These are phyloP conservation scores for Pholiota molesta DNA, from an alignment of 768 basidiomycete species.

Conservation along the genomic window DNA sequence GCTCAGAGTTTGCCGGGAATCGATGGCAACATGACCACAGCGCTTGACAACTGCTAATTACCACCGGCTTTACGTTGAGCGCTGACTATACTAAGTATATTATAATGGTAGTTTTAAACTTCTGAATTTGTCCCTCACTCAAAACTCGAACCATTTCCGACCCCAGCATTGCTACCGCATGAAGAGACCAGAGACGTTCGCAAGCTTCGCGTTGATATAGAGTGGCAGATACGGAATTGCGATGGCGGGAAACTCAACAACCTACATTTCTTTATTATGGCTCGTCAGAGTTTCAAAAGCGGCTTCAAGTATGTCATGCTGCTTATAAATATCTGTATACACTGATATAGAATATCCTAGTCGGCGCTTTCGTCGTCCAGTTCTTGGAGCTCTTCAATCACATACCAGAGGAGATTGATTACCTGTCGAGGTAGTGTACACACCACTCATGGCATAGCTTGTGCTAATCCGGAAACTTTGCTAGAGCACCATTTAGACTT, in stretches of 20 bases:
- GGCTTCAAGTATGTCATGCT: background rate
- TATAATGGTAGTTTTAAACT: too few relatives aligned
- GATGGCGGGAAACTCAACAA: background rate
- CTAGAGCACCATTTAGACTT: conserved; percentile 11
- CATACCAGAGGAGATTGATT: conserved; percentile 15
- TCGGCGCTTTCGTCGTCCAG: conserved; percentile 14
- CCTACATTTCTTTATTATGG: background rate
- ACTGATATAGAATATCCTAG: background rate
- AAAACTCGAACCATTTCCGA: too few relatives aligned
- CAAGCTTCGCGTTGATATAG: too few relatives aligned
- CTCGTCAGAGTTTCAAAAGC: background rate
- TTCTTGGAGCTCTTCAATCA: conserved; percentile 12
- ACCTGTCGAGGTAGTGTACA: conserved; percentile 12
- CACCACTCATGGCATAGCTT: background rate
- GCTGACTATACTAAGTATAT: too few relatives aligned
- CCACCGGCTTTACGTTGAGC: too few relatives aligned
- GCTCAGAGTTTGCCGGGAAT: too few relatives aligned
- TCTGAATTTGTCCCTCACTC: too few relatives aligned
- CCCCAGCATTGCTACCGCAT: too few relatives aligned
- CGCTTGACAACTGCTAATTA: too few relatives aligned
- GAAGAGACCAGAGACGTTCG: too few relatives aligned
- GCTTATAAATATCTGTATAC: background rate
- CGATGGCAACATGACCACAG: too few relatives aligned
- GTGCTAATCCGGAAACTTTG: background rate
- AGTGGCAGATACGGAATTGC: too few relatives aligned